phyloP scores from a whole-genome alignment of 225 moss, liverwort and hornwort genomes.

The Pleurozium schreberi region DNA sequence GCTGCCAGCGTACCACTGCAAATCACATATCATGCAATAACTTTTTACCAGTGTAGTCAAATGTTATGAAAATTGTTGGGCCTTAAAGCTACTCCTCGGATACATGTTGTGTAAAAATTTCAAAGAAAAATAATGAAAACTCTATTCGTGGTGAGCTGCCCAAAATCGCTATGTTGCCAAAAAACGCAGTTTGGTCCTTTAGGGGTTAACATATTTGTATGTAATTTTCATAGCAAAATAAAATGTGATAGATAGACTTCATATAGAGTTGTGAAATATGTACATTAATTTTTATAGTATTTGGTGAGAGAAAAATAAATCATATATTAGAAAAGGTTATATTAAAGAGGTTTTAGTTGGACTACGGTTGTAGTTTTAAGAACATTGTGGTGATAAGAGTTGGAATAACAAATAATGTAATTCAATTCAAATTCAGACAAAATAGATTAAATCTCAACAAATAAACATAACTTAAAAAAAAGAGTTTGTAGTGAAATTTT shows the following conservation, averaged over 20 bases:
- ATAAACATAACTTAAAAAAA: background rate
- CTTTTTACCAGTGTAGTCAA: too few relatives aligned
- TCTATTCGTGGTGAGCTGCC: too few relatives aligned
- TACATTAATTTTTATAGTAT: background rate
- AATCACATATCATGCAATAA: too few relatives aligned
- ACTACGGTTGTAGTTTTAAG: background rate
- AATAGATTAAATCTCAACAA: background rate
- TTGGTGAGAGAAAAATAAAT: background rate
- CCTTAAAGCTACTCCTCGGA: too few relatives aligned
- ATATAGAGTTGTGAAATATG: background rate
- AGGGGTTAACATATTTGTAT: background rate
- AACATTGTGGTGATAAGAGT: background rate
- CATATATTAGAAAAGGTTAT: accelerated
- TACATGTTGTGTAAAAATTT: too few relatives aligned
- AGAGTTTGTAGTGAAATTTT: background rate
- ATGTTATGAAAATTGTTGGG: too few relatives aligned
- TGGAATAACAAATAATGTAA: background rate
- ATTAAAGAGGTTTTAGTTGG: background rate
- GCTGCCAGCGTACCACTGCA: too few relatives aligned
- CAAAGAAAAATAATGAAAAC: too few relatives aligned
- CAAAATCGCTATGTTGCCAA: too few relatives aligned
- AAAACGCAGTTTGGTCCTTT: too few relatives aligned
- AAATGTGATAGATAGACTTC: background rate
- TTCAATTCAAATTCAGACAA: background rate
- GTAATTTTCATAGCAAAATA: too few relatives aligned